Base-by-base conservation (phyloP, 179 eudicot species). In the Silene coronaria region DNA sequence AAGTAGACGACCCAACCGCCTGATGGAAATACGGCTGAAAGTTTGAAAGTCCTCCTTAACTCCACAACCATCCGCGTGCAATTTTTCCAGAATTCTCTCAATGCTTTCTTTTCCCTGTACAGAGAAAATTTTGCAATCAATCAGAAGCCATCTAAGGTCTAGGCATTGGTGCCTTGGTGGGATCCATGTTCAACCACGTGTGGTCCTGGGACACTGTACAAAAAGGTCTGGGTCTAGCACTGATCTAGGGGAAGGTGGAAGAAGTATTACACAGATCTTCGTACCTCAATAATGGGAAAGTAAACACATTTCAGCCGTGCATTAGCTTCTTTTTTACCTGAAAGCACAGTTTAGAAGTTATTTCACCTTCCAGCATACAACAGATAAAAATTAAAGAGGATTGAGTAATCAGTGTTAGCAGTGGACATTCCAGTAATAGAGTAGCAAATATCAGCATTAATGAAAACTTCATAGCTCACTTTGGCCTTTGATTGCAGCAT, bases 1-100 rank as follows among this genome's bases (percentile, higher is more conserved):
- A 82, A 91, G 91, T 67, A 91, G 83, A 75, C 97, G 93, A 48
- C 97, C 97, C 79, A 91, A 74, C 79, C 97, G 81, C 28, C 96
- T 81, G 68, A 90, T 79, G 58, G 89, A 88, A 21, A 91, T 91
- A 45, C 86, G 97, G 73, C 93, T 87, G 66, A 86, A 90, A 30
- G 81, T 76, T 72, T 82, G 87, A 77, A 76, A 91, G 78, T 73
- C 84, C 67, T 89, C 92, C 24, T 60, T 68, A 48, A 82, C 77
- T 34, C 72, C 85, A 84, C 17, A 85, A 36, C 88, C 87, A 70
- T 83, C 84, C 16, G 28, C 73, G 32, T 85, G 71, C 80, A 87
- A 17, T 63, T 79, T 79, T 45, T 87, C 88, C 72, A 91, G 77
- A 55, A 91, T 85, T 16, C 58, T 85, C 9, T 86, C 86, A 16